Evolutionary conservation across 345 rosid species (phyloP), one percentile per base, ranked within the genome.

Genomic region (Rubroshorea leprosula): DNA sequence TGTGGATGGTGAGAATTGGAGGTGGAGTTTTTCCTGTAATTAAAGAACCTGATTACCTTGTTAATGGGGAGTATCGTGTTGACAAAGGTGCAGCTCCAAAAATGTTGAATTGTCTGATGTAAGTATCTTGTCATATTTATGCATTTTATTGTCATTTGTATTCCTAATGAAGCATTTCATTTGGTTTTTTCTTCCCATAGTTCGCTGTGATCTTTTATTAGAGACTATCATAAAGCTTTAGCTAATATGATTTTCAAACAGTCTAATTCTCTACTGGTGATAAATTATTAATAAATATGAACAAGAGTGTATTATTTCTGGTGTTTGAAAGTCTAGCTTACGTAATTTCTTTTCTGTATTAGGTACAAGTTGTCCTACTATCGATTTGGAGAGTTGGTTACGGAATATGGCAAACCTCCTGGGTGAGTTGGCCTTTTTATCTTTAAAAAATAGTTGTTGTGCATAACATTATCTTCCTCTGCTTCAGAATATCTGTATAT

Each of bases 1-100:
- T 93, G 80, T 93, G 99, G 99, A 93, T 93, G 99, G 99, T 93
- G 72, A 87, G 99, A 72, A 93, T 93, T 73, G 99, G 99, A 70
- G 99, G 99, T 8, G 97, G 99, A 61, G 96, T 93, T 35, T 93
- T 78, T 72, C 99, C 99, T 55, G 97, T 89, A 53, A 93, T 93
- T 57, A 89, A 83, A 83, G 99, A 93, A 75, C 88, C 95, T 60
- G 96, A 90, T 71, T 93, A 93, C 78, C 96, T 93, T 27, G 99
- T 85, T 44, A 93, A 93, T 73, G 99, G 99, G 1, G 99, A 93
- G 60, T 93, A 89, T 56, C 99, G 99, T 27, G 89, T 93, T 59
- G 99, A 93, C 82, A 93, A 93, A 69, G 95, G 96, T 51, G 99
- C 96, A 49, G 88, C 99, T 41, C 95, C 97, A 44, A 93, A 93